Percentiles rank a stretch among this genome's conserved stretches.
These are phyloP conservation scores for Lagerstroemia speciosa DNA, from an alignment of 345 rosid genomes.

Conservation along the genomic window DNA sequence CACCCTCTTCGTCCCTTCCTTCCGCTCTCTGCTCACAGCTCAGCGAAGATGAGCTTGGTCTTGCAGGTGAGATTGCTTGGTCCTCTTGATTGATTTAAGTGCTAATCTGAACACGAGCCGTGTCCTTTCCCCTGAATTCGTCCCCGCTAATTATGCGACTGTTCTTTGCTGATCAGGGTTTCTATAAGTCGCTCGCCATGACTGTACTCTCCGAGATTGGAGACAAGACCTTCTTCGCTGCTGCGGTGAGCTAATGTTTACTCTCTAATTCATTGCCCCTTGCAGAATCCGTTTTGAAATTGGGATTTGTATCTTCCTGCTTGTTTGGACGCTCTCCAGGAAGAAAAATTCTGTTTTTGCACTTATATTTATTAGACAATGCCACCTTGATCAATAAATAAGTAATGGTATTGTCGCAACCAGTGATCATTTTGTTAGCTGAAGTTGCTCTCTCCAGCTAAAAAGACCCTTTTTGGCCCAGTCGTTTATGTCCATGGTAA, in stretches of 20 bases:
- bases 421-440: too few relatives aligned
- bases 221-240: slow-evolving; percentile 97
- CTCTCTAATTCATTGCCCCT: neutral
- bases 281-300: too few relatives aligned
- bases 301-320: too few relatives aligned
- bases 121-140: neutral
- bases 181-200: slow-evolving; percentile 93
- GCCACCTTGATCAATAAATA: too few relatives aligned
- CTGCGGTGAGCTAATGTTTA: slow-evolving; percentile 51
- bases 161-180: slow-evolving; percentile 42
- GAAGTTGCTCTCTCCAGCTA: too few relatives aligned
- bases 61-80: slow-evolving; percentile 43
- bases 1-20: too few relatives aligned
- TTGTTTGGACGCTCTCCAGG: too few relatives aligned
- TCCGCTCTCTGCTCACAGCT: neutral
- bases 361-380: too few relatives aligned
- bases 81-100: neutral
- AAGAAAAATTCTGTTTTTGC: too few relatives aligned
- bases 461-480: too few relatives aligned
- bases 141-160: neutral
- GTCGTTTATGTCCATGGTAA: neutral
- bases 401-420: too few relatives aligned
- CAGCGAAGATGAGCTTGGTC: slow-evolving; percentile 9
- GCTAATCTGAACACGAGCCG: neutral
- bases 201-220: slow-evolving; percentile 96